Base-by-base conservation (phyloP, 345 rosid genomes). In the Dipteronia sinensis region DNA sequence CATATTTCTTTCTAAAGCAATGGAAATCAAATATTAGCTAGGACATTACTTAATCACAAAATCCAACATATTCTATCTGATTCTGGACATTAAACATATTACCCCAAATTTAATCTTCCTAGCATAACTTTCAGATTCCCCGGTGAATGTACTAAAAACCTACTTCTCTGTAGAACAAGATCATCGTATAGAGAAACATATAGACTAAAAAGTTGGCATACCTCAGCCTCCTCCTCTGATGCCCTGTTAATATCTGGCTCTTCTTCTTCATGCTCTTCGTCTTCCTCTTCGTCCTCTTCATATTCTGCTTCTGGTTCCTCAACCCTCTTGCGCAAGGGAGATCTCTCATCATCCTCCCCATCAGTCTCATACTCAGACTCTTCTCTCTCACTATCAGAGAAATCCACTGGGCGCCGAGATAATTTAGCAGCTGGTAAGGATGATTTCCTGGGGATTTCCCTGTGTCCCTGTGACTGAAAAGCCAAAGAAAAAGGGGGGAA, bases 341-440 rank as follows among this genome's bases (percentile, higher is more conserved):
- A 71, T 74, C 90, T 91, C 80, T 87, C 97, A 82, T 83, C 87
- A 76, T 92, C 98, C 74, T 89, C 94, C 62, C 90, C 98, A 76
- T 96, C 95, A 75, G 90, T 94, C 87, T 94, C 99, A 81, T 96
- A 96, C 67, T 96, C 99, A 20, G 98, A 96, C 82, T 91, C 98
- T 79, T 92, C 98, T 85, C 89, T 89, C 58, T 96, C 99, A 78
- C 98, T 94, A 68, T 90, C 97, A 20, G 97, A 91, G 87, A 90
- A 93, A 74, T 86, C 90, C 78, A 87, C 83, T n/a, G 90, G 94
- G 29, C 88, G 97, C 70, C 93, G 84, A 58, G 95, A 80, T 22
- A 89, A 83, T 84, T 93, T 93, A 40, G 77, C 87, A 72, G 83
- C 67, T 64, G 90, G 71, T 77, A 86, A 63, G 34, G 92, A 87